Evolutionary conservation across 805 yeast species (phyloP).

Genomic region (Metschnikowia matae): DNA sequence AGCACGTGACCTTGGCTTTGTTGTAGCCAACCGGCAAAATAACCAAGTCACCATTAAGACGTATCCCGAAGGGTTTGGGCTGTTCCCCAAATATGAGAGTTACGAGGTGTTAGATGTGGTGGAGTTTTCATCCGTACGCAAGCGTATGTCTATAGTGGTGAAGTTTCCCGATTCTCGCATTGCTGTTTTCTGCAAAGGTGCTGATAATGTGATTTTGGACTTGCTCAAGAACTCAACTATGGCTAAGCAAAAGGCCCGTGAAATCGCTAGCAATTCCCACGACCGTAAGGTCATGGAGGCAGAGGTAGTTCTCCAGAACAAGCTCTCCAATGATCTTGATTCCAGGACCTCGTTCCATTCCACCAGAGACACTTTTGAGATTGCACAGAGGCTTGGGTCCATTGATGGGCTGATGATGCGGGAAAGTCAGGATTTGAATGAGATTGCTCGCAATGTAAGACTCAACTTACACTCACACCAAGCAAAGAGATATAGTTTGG

Average conservation of each 20-base stretch:
- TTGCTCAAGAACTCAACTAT: conserved; percentile 54
- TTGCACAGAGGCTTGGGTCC: conserved; percentile 29
- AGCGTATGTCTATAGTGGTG: conserved; percentile 90
- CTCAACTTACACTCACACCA: conserved; percentile 60
- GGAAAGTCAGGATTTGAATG: conserved; percentile 50
- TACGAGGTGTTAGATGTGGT: conserved; percentile 76
- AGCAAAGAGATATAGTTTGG: conserved; percentile 47
- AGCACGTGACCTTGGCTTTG: conserved; percentile 90
- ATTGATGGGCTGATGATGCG: conserved; percentile 48
- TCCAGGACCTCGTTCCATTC: conserved; percentile 30
- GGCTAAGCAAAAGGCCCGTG: conserved; percentile 62
- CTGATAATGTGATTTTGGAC: conserved; percentile 85
- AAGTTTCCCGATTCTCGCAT: conserved; percentile 71
- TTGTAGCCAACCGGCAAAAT: conserved; percentile 68
- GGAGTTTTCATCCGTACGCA: conserved; percentile 83
- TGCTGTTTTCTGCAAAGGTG: conserved; percentile 87
- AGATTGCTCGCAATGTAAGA: conserved; percentile 49
- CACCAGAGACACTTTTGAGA: conserved; percentile 23
- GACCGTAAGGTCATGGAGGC: conserved; percentile 78
- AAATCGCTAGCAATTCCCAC: conserved; percentile 52
- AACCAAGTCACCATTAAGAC: conserved; percentile 62
- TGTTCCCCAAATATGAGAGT: conserved; percentile 56
- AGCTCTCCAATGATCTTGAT: conserved; percentile 34
- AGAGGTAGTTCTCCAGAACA: conserved; percentile 59
- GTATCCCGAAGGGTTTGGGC: conserved; percentile 78